Conservation (phyloP, 805 yeast species). For the Metschnikowia arizonensis region DNA sequence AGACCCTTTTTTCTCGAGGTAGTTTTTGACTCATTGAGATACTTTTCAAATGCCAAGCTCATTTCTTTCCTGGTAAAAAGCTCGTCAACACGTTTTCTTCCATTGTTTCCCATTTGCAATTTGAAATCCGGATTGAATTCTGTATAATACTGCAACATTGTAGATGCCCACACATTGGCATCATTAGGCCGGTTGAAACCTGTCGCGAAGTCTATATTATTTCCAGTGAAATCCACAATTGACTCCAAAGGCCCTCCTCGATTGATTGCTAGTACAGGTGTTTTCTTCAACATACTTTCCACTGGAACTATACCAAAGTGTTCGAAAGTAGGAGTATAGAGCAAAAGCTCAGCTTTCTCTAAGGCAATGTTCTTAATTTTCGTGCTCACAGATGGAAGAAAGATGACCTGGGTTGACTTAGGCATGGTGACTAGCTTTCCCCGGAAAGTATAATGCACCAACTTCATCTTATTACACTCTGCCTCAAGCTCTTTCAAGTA, state of each 20-base stretch:
- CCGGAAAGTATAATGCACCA: slow-evolving; percentile 45
- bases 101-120: slow-evolving; percentile 31
- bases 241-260: slow-evolving; percentile 95
- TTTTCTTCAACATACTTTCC: slow-evolving; percentile 84
- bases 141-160: slow-evolving; percentile 38
- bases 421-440: slow-evolving; percentile 36
- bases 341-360: slow-evolving; percentile 50
- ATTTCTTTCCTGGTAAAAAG: slow-evolving; percentile 45
- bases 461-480: slow-evolving; percentile 41
- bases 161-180: slow-evolving; percentile 49
- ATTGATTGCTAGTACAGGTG: slow-evolving; percentile 80
- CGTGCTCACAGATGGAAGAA: slow-evolving; percentile 76
- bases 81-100: slow-evolving; percentile 32
- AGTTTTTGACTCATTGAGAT: slow-evolving; percentile 10
- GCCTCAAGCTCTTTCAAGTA: slow-evolving; percentile 59
- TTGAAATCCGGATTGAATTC: slow-evolving; percentile 20
- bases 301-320: slow-evolving; percentile 98
- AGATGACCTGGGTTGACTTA: slow-evolving; percentile 49
- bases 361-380: slow-evolving; percentile 61
- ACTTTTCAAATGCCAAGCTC: slow-evolving; percentile 29
- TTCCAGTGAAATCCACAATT: slow-evolving; percentile 34
- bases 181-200: slow-evolving; percentile 57
- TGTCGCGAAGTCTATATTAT: slow-evolving; percentile 41
- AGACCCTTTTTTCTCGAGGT: slow-evolving; percentile 8
- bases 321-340: slow-evolving; percentile 88